These are phyloP conservation scores for Fraxinus pennsylvanica DNA, from an alignment of 257 asterid genomes.

Conservation along the genomic window DNA sequence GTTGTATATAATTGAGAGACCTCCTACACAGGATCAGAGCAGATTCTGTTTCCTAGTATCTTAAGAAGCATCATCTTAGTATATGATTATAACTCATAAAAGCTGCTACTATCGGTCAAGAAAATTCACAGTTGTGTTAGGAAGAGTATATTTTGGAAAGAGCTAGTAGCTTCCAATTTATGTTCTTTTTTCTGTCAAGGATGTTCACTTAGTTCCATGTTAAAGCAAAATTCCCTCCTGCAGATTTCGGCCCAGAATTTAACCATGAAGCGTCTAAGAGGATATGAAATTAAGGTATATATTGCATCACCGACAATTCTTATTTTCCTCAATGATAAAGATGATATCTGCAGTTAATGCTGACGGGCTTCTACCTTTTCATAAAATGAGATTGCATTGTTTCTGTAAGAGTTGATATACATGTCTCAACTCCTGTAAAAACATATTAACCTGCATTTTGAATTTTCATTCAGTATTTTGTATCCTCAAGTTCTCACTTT, in stretches of 20 bases:
- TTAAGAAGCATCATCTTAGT: background rate
- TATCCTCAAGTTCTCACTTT: conserved; percentile 21
- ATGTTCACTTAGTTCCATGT: background rate
- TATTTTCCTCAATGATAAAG: conserved; percentile 4
- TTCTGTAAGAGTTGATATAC: background rate
- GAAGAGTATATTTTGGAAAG: background rate
- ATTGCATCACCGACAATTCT: conserved; percentile 16
- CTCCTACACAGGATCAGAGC: background rate
- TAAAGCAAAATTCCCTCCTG: conserved; percentile 30
- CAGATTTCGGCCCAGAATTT: conserved; percentile 85
- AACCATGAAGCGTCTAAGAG: conserved; percentile 90
- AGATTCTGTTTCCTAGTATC: background rate
- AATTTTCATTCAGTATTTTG: background rate
- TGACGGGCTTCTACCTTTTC: background rate
- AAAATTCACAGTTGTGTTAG: background rate
- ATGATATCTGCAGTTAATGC: conserved; percentile 3
- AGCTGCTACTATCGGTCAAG: background rate
- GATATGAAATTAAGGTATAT: conserved; percentile 86
- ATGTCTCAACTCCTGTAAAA: background rate
- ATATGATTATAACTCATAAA: background rate
- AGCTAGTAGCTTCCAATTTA: background rate
- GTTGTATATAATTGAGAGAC: background rate
- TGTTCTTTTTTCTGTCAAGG: conserved; percentile 9
- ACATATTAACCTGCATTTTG: background rate
- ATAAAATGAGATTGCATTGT: background rate